Conservation (phyloP, 202 grass and related monocot species). For the Zizania palustris region DNA sequence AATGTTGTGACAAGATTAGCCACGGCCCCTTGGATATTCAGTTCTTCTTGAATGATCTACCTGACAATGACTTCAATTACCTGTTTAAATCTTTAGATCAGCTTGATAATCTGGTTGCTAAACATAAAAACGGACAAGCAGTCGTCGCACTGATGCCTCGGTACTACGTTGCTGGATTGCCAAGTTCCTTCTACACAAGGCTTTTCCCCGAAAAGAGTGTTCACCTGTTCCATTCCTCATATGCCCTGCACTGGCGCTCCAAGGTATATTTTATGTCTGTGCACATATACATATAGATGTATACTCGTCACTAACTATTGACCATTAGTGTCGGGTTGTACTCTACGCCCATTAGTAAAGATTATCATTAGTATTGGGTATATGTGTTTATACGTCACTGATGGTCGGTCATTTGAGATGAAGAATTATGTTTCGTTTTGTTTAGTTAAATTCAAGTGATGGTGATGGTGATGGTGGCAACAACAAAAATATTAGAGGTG, state of each 20-base stretch:
- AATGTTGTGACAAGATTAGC: background rate
- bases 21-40: background rate
- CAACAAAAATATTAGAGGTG: too few species aligned
- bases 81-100: background rate
- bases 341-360: too few species aligned
- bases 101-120: background rate
- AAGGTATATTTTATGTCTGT: slow-evolving; percentile 25
- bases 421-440: too few species aligned
- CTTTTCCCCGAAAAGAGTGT: slow-evolving; percentile 35
- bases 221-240: slow-evolving; percentile 43
- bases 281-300: too few species aligned
- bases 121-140: background rate
- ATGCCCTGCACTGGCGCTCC: slow-evolving; percentile 31
- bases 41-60: slow-evolving; percentile 40
- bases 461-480: too few species aligned
- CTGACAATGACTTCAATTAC: slow-evolving; percentile 9
- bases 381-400: too few species aligned
- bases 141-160: background rate
- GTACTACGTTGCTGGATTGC: slow-evolving; percentile 27
- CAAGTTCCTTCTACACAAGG: slow-evolving; percentile 32
- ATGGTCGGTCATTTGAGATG: too few species aligned
- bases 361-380: too few species aligned
- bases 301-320: too few species aligned
- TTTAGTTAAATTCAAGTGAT: too few species aligned
- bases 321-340: too few species aligned